Percentiles rank a stretch among this genome's conserved stretches.
Evolutionary conservation across 1,284 basidiomycete genomes (phyloP).

Genomic region (Ceraceosorus guamensis): DNA sequence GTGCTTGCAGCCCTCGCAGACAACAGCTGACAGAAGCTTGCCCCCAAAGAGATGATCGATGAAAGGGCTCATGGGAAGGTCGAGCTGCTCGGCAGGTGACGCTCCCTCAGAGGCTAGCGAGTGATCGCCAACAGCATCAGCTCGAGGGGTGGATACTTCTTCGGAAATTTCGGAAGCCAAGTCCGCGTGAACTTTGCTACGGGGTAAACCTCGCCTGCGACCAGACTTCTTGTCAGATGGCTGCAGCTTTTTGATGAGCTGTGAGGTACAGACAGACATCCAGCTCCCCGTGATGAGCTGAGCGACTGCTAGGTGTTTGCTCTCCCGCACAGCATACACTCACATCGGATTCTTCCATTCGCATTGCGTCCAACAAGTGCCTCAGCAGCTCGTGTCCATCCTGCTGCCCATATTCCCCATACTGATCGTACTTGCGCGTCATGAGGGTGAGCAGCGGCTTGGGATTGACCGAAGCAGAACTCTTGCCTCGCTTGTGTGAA

Average conservation of each 20-base stretch:
- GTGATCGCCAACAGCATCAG: not conserved
- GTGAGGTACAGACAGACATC: too few relatives aligned
- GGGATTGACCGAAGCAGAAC: constrained; percentile 36
- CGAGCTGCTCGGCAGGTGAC: too few relatives aligned
- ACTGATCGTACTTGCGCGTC: constrained; percentile 82
- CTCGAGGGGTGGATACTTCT: not conserved
- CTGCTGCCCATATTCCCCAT: constrained; percentile 74
- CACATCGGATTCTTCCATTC: constrained; percentile 89
- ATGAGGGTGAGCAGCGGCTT: constrained; percentile 60
- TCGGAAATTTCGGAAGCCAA: too few relatives aligned
- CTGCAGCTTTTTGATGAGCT: constrained; percentile 66
- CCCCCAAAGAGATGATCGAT: constrained; percentile 85
- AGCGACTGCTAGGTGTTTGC: too few relatives aligned
- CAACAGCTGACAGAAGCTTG: constrained; percentile 74
- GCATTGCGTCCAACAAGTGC: constrained; percentile 81
- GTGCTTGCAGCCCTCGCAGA: constrained; percentile 82
- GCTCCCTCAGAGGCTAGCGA: too few relatives aligned
- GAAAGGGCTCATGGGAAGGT: constrained; percentile 62
- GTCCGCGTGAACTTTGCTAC: too few relatives aligned
- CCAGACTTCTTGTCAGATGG: too few relatives aligned
- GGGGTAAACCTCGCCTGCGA: too few relatives aligned
- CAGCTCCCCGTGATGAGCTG: too few relatives aligned
- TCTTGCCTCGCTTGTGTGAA: constrained; percentile 1
- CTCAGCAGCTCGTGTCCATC: constrained; percentile 88
- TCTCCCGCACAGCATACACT: too few relatives aligned